These are phyloP conservation scores for Alternaria panax DNA, from an alignment of 2,329 filamentous ascomycete genomes.

Conservation along the genomic window DNA sequence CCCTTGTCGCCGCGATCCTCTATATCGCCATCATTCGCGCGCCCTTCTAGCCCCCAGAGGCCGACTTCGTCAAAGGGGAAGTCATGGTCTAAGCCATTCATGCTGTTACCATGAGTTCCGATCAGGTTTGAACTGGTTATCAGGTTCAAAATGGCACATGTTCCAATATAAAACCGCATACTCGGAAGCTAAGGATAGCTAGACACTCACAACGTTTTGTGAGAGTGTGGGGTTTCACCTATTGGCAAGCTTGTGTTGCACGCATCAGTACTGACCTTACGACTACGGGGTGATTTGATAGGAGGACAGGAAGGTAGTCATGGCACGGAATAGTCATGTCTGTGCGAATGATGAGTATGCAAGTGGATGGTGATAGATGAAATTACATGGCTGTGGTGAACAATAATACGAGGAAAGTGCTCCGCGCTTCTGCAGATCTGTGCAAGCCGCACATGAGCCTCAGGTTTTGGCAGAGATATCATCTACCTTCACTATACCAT, in stretches of 20 bases:
- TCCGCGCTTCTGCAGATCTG: slow-evolving; percentile 4
- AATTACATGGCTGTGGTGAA: slow-evolving; percentile 16
- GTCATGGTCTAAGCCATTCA: slow-evolving; percentile 43
- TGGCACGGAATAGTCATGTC: neutral
- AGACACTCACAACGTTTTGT: slow-evolving; percentile 6
- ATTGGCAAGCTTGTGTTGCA: neutral
- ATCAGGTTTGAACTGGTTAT: neutral
- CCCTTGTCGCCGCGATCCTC: slow-evolving; percentile 17
- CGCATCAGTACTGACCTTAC: neutral
- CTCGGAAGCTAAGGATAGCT: slow-evolving; percentile 14
- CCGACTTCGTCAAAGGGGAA: slow-evolving; percentile 26
- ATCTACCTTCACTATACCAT: neutral
- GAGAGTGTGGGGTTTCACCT: slow-evolving; percentile 9
- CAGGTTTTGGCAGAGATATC: neutral
- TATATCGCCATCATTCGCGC: slow-evolving; percentile 13
- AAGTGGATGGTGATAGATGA: neutral
- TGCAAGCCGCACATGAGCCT: slow-evolving; percentile 2
- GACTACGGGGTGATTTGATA: slow-evolving; percentile 5
- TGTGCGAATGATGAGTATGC: slow-evolving; percentile 4
- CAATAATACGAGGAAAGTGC: slow-evolving; percentile 8
- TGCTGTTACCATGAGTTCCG: slow-evolving; percentile 37
- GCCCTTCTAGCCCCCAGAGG: slow-evolving; percentile 28
- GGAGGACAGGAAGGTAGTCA: slow-evolving; percentile 13
- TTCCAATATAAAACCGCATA: slow-evolving; percentile 7
- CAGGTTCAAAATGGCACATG: slow-evolving; percentile 15